Percentiles rank a stretch among this genome's conserved stretches.
These are phyloP conservation scores for Colletotrichum lentis DNA, from an alignment of 2,329 filamentous ascomycete species.

Conservation along the genomic window DNA sequence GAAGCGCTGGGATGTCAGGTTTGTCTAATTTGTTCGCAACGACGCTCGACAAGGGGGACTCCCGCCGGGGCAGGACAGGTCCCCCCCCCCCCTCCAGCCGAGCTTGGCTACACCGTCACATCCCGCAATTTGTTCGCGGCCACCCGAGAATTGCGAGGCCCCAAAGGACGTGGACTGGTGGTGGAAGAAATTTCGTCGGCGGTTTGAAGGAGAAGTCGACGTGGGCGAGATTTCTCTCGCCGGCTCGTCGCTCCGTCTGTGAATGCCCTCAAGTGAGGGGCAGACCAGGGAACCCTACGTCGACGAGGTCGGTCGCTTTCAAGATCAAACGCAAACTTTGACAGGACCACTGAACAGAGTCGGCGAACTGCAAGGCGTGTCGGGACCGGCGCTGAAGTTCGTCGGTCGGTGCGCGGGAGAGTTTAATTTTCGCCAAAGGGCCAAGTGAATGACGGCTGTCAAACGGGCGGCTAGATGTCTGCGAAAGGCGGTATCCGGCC, in stretches of 20 bases:
- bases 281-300: conserved; percentile 8
- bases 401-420: not conserved
- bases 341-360: conserved; percentile 8
- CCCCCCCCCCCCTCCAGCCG: not conserved
- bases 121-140: conserved; percentile 36
- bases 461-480: not conserved
- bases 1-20: conserved; percentile 26
- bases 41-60: conserved; percentile 35
- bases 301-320: conserved; percentile 7
- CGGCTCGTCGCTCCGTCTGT: conserved; percentile 18
- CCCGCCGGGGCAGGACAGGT: conserved; percentile 19
- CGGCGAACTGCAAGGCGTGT: conserved; percentile 24
- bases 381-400: not conserved
- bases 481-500: conserved; percentile 11
- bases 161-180: not conserved
- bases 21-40: conserved; percentile 39
- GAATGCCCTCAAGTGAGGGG: conserved; percentile 15
- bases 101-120: conserved; percentile 29
- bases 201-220: not conserved
- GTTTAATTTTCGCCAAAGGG: conserved; percentile 6
- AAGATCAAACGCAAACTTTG: conserved; percentile 13
- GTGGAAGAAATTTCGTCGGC: conserved; percentile 6
- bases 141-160: conserved; percentile 6
- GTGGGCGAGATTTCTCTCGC: conserved; percentile 5
- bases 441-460: not conserved